Evolutionary conservation across 2,329 filamentous ascomycete genomes (phyloP), one percentile per base, ranked within the genome.

Genomic region (Tolypocladium ophioglossoides): DNA sequence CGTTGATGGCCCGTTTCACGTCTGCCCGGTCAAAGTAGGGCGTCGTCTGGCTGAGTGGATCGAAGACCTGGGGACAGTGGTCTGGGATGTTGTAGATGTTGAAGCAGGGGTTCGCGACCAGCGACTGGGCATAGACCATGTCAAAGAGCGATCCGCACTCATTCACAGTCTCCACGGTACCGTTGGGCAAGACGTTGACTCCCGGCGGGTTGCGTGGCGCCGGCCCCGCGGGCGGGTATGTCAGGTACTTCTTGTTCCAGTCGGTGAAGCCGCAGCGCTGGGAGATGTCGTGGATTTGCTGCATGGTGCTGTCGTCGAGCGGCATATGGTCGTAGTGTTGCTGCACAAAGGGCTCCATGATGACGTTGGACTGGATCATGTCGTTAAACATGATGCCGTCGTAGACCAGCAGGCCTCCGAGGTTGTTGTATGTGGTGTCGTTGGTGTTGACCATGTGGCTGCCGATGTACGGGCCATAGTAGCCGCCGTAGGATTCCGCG

Each of bases 51-150:
- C n/a, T n/a, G 3, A 91, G 74, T 0, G 86, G 80, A 55, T 90
- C 84, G 77, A 82, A 89, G 2, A 80, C 72, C 3, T 84, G 59
- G 0, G 89, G 89, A 65, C 89, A 94, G 14, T 83, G 86, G 4
- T 82, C 83, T 2, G 80, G 80, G 16, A 92, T 79, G 51, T 87
- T 80, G 70, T 92, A 94, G 12, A 88, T 73, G 66, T 90, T 83
- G 70, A 87, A 95, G 73, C 89, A 94, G 0, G 89, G 89, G 70
- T 94, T 94, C 37, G 81, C 68, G 1, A 72, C 63, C 5, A 74
- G 57, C 9, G 78, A 77, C 34, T 82, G 84, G 0, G 74, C 59
- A 61, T 72, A 73, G 34, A 88, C 78, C 24, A 78, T 71, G 55
- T 76, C 67, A 61, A 78, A 86, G 22, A 89, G 63, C 50, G 74